Evolutionary conservation across 106 monocot genomes (phyloP), one percentile per base, ranked within the genome.

Genomic region (Apostasia shenzhenica): DNA sequence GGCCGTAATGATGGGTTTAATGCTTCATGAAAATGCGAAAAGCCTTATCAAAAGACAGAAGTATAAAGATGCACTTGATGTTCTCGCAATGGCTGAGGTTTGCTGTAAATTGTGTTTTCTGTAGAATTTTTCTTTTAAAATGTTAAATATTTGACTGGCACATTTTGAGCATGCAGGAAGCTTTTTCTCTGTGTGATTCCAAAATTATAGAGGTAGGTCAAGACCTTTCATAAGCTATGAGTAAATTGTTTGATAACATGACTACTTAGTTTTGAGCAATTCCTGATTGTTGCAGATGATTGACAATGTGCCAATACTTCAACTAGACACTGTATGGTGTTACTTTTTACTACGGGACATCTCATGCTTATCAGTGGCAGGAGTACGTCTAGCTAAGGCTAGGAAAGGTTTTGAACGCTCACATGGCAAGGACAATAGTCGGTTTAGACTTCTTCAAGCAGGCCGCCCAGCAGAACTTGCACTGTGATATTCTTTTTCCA

Each of bases 241-340:
- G 2, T 63, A 54, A 44, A 55, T 59, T 44, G 1, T 42, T 37
- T 26, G 5, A 47, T 12, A 55, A 38, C n/a, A 41, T 50, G 41
- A 14, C 58, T 14, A 63, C 14, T 40, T 1, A 45, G 6, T 51
- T 45, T 38, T 47, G 5, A 40, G 48, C 54, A 12, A 59, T 54
- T 51, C 5, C 6, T 79, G 54, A 61, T 72, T 8, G 14, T 2
- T 39, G 45, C 80, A 93, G 92, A 87, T 90, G 85, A 74, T 99
- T 69, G 99, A 99, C 74, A 99, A 99, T 74, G 74, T 90, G 9
- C 92, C 92, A 12, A 99, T 99, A 60, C 99, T 99, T 68, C 83
- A 99, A 83, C 73, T 99, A 26, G 99, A 99, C 75, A 93, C 70
- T 39, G 99, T 99, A 1, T 99, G 99, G 99, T 99, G 99, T 67